Percentiles rank a stretch among this genome's conserved stretches.
phyloP scores from a whole-genome alignment of 23 red algal genomes.

The Cyanidioschyzon merolae region DNA sequence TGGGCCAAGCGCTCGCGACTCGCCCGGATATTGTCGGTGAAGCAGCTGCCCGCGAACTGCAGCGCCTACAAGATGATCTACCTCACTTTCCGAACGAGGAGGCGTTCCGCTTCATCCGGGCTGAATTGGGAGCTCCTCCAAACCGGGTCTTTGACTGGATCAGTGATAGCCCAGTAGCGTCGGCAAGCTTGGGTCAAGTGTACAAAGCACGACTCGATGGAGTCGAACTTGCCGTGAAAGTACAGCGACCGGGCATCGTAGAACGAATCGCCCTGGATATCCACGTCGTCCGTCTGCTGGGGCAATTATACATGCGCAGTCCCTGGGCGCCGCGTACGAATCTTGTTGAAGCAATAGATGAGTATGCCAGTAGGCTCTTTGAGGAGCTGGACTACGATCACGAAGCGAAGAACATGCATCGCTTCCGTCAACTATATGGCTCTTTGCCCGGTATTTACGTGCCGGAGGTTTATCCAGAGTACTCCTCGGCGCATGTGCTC shows the following conservation, averaged over 20 bases:
- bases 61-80: constrained; percentile 62
- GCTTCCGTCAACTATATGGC: constrained; percentile 56
- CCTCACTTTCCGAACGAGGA: constrained; percentile 36
- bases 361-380: constrained; percentile 72
- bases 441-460: constrained; percentile 39
- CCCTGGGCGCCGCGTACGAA: constrained; percentile 24
- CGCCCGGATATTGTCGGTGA: constrained; percentile 65
- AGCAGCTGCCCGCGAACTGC: constrained; percentile 39
- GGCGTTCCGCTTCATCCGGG: constrained; percentile 54
- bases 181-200: constrained; percentile 70
- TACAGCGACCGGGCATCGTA: constrained; percentile 76
- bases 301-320: constrained; percentile 14
- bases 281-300: constrained; percentile 46
- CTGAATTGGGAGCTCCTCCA: constrained; percentile 49
- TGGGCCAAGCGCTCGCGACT: constrained; percentile 65
- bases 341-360: constrained; percentile 59
- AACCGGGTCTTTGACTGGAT: constrained; percentile 52
- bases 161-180: constrained; percentile 37
- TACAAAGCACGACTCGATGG: constrained; percentile 31
- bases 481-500: constrained; percentile 64
- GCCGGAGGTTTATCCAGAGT: constrained; percentile 48
- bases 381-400: constrained; percentile 74
- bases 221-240: constrained; percentile 62
- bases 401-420: constrained; percentile 63
- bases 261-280: constrained; percentile 72